Base-by-base conservation (phyloP, 2,329 filamentous ascomycete genomes). In the Colletotrichum sojae region DNA sequence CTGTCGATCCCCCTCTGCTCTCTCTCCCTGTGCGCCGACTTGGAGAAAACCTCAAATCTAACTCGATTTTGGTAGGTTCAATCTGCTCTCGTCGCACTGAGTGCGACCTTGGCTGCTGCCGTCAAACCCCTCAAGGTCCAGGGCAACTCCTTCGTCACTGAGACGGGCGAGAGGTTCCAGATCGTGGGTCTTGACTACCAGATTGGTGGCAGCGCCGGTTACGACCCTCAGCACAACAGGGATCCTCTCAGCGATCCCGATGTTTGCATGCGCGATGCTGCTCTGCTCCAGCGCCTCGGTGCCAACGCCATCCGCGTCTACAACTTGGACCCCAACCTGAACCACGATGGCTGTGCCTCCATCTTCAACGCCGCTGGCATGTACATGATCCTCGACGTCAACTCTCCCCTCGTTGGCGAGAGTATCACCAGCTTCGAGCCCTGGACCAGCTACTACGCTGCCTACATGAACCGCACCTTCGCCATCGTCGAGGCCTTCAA, bases 221-320 rank as follows among this genome's bases (percentile, higher is more conserved):
- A 90, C 80, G 81, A 90, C 74, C 86, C 89, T 54, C 73, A 74
- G 1, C 77, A 80, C 15, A 84, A 85, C 59, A 82, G 84, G 72
- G 90, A 92, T 75, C 88, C 90, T 39, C 83, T 92, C 40, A 90
- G 87, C 75, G 78, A 91, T 76, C 81, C 81, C 63, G 83, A 86
- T 56, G 80, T 84, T 67, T 92, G 90, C 79, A 79, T 89, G 75
- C 87, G 90, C 71, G 90, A 91, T 83, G 89, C 89, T 52, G 89
- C 89, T 39, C 82, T 91, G 67, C 87, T 91, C 84, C 89, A 92
- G 82, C 80, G 84, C 62, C 83, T 91, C 63, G 89, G 90, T 71
- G 83, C 91, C 77, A 92, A 92, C 81, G 84, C 90, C 70, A 89
- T 92, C 75, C 90, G 90, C 57, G 88, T 91, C n/a, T 92, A 91